Evolutionary conservation across 139 green algal species (phyloP).

Genomic region (Closterium sp.): DNA sequence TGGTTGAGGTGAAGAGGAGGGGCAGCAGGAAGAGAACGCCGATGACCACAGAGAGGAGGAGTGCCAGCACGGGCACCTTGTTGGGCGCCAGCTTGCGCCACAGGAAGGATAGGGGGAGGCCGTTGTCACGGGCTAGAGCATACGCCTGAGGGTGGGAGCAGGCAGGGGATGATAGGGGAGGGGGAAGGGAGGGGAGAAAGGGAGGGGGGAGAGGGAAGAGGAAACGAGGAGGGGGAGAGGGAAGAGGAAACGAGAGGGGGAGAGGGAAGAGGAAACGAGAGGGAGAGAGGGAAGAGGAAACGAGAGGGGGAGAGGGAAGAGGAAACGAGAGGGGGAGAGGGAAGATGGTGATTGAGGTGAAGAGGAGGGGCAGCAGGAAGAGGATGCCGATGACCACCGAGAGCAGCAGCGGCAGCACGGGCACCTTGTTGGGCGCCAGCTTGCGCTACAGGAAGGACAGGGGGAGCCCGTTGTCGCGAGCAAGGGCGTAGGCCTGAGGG

Average conservation of each 20-base stretch:
- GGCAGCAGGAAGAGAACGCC: not conserved
- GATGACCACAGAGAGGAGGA: conserved; percentile 7
- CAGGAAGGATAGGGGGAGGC: conserved; percentile 3
- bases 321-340: not conserved
- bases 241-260: not conserved
- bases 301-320: not conserved
- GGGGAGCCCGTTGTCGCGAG: not conserved
- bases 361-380: not conserved
- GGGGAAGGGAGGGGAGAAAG: not conserved
- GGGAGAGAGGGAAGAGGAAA: not conserved
- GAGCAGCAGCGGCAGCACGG: not conserved
- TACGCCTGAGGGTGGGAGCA: conserved; percentile 22
- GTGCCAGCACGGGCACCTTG: not conserved
- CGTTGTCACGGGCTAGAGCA: conserved; percentile 2
- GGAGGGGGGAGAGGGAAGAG: not conserved
- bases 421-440: not conserved
- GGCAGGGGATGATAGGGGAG: not conserved
- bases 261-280: not conserved
- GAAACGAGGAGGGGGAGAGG: too few species aligned
- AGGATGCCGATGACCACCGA: not conserved
- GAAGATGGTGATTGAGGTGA: not conserved
- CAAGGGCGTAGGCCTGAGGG: not conserved
- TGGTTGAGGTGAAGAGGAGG: not conserved
- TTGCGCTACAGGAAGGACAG: not conserved
- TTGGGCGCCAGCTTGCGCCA: not conserved